These are phyloP conservation scores for Lanmaoa rubissima DNA, from an alignment of 768 basidiomycete genomes.

Conservation along the genomic window DNA sequence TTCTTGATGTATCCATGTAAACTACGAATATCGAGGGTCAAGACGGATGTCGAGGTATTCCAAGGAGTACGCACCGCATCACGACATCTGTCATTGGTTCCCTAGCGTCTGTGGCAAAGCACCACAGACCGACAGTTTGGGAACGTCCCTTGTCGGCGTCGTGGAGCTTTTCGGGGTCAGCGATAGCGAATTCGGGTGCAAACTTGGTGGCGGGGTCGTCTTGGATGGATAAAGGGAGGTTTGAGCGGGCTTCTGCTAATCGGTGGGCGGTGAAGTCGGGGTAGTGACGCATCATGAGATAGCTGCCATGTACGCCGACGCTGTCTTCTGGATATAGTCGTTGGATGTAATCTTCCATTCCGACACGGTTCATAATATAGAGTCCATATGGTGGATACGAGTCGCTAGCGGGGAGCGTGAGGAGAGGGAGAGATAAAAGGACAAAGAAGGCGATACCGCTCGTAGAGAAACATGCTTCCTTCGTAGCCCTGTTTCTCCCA, in stretches of 20 bases:
- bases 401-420: constrained; percentile 41
- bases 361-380: constrained; percentile 80
- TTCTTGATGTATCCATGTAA: constrained; percentile 65
- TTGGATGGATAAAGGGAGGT: constrained; percentile 18
- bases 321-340: constrained; percentile 78
- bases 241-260: constrained; percentile 37
- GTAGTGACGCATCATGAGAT: constrained; percentile 72
- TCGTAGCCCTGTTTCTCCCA: constrained; percentile 86
- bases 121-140: constrained; percentile 72
- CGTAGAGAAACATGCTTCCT: constrained; percentile 88
- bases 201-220: constrained; percentile 45
- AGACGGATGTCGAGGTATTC: not conserved
- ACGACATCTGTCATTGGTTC: constrained; percentile 74
- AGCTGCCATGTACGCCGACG: constrained; percentile 55
- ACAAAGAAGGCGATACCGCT: constrained; percentile 47
- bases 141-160: constrained; percentile 54
- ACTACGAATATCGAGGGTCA: constrained; percentile 32
- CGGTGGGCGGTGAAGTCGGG: constrained; percentile 61
- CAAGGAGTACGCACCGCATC: constrained; percentile 47
- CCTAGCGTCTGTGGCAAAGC: constrained; percentile 63
- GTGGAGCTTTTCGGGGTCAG: constrained; percentile 41
- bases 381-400: constrained; percentile 82
- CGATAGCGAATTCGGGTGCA: constrained; percentile 45
- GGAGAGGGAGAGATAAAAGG: constrained; percentile 1
- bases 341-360: constrained; percentile 74